Evolutionary conservation across 345 rosid genomes (phyloP).

Genomic region (Brassica incana): DNA sequence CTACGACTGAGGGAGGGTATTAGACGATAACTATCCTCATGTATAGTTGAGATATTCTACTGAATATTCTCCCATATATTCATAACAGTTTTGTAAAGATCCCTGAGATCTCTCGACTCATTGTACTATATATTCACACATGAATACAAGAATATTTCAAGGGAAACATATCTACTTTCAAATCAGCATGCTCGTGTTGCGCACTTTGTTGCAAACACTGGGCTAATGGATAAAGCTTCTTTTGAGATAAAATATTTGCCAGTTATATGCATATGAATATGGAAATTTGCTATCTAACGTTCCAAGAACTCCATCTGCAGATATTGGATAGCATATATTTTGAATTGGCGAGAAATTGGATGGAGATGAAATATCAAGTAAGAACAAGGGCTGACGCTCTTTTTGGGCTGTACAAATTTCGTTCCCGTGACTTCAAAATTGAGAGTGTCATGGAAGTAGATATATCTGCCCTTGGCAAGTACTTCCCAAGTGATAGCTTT

Average conservation of each 20-base stretch:
- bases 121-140: no score
- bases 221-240: conserved; percentile 59
- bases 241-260: conserved; percentile 52
- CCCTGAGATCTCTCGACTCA: no score
- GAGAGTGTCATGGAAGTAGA: conserved; percentile 75
- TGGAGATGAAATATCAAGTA: conserved; percentile 69
- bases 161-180: no score
- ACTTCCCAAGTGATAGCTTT: conserved; percentile 58
- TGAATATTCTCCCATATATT: no score
- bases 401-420: conserved; percentile 67
- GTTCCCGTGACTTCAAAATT: conserved; percentile 73
- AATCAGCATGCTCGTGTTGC: conserved; percentile 54
- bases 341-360: conserved; percentile 68
- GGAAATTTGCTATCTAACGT: conserved; percentile 29
- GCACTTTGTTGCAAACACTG: conserved; percentile 57
- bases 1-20: no score
- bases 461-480: conserved; percentile 58
- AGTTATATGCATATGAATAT: conserved; percentile 12
- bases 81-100: no score
- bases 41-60: no score
- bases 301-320: conserved; percentile 46
- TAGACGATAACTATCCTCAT: no score
- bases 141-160: no score
- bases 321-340: conserved; percentile 60
- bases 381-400: conserved; percentile 58